Percentiles rank a stretch among this genome's conserved stretches.
These are phyloP conservation scores for Brettanomyces naardenensis DNA, from an alignment of 805 yeast species.

Conservation along the genomic window DNA sequence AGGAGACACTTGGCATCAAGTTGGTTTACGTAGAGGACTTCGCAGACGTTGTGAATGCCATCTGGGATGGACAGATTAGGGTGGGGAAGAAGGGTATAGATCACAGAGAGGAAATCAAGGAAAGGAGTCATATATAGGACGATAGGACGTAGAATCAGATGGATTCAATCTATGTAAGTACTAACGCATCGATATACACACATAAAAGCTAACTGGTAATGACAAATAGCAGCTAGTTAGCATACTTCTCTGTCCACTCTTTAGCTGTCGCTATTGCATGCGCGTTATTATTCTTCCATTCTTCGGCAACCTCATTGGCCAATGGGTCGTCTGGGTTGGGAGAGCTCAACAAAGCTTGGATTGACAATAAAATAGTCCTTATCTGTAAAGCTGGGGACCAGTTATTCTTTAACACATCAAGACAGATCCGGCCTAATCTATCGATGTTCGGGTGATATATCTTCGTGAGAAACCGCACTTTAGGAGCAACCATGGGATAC, in stretches of 20 bases:
- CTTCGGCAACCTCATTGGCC: constrained; percentile 96
- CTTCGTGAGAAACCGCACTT: constrained; percentile 85
- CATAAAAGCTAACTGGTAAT: too few relatives aligned
- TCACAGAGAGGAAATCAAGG: constrained; percentile 2
- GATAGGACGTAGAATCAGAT: too few relatives aligned
- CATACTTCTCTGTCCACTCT: constrained; percentile 65
- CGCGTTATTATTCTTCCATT: constrained; percentile 83
- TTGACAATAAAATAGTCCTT: constrained; percentile 80
- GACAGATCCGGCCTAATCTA: constrained; percentile 87
- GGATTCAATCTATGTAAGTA: too few relatives aligned
- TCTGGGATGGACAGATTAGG: constrained; percentile 51
- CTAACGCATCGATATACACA: too few relatives aligned
- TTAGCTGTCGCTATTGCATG: constrained; percentile 74
- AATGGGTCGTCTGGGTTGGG: constrained; percentile 98
- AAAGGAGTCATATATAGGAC: not conserved
- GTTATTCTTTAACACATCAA: constrained; percentile 88
- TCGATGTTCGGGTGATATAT: constrained; percentile 97
- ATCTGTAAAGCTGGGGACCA: constrained; percentile 99
- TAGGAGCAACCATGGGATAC: constrained; percentile 97
- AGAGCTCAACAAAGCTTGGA: constrained; percentile 89
- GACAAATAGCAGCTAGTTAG: constrained; percentile 22
- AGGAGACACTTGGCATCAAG: constrained; percentile 48
- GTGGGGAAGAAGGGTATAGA: constrained; percentile 1
- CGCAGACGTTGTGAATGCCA: constrained; percentile 62
- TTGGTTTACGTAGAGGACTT: constrained; percentile 66